phyloP scores from a whole-genome alignment of 129 eudicot species.

The Pseudognaphalium luteoalbum region DNA sequence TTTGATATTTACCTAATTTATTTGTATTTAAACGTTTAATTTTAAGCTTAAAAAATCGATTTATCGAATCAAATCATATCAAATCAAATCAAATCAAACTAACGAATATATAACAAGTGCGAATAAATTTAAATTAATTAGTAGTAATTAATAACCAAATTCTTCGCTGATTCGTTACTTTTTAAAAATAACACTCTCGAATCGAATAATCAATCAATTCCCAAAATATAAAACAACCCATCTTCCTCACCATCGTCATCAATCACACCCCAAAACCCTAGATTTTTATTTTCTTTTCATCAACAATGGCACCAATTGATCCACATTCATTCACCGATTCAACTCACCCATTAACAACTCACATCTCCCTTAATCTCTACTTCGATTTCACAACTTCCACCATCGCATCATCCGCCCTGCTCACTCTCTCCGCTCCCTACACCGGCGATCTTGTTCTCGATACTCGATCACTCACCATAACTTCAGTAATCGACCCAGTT shows the following conservation, averaged over 20 bases:
- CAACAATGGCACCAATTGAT: conserved; percentile 76
- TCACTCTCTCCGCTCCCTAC: conserved; percentile 59
- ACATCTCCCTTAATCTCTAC: conserved; percentile 78
- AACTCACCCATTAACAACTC: conserved; percentile 80
- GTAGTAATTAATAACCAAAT: neutral
- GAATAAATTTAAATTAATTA: no score
- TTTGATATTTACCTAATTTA: no score
- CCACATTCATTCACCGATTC: conserved; percentile 94
- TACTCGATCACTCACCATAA: conserved; percentile 68
- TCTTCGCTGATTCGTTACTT: neutral
- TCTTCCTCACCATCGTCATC: neutral
- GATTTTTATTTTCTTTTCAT: neutral
- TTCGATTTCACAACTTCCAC: conserved; percentile 80
- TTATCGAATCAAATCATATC: no score
- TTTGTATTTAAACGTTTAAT: no score
- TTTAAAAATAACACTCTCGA: neutral
- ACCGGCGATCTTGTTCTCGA: conserved; percentile 76
- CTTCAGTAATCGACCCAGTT: conserved; percentile 57
- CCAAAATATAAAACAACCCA: neutral
- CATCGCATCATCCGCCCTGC: conserved; percentile 63
- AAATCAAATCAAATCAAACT: no score
- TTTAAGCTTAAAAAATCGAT: no score
- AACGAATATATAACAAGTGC: neutral
- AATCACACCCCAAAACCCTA: conserved; percentile 1
- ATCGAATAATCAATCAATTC: neutral